Conservation (phyloP, 495 filamentous ascomycete genomes). For the Trypethelium eluteriae region DNA sequence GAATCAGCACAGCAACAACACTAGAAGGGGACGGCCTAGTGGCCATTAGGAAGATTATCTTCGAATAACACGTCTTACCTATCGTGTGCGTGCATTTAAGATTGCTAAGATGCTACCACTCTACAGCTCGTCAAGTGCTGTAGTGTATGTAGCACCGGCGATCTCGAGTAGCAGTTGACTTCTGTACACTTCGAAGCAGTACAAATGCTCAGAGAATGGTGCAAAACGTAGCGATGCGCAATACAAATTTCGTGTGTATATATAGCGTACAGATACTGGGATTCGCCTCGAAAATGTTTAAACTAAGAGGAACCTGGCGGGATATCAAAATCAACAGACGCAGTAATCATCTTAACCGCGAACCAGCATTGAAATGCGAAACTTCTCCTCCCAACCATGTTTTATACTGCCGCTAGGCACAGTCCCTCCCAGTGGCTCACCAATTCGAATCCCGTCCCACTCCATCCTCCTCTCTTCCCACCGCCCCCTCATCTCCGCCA, state of each 20-base stretch:
- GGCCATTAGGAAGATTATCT: no score
- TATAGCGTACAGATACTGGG: neutral
- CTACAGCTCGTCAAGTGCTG: no score
- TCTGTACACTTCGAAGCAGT: no score
- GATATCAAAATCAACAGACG: neutral
- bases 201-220: no score
- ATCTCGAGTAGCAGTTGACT: no score
- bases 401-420: neutral
- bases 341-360: neutral
- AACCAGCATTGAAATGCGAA: neutral
- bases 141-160: no score
- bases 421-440: neutral
- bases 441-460: neutral
- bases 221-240: no score
- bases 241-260: neutral
- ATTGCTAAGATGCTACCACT: no score
- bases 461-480: conserved; percentile 13
- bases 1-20: no score
- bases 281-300: neutral
- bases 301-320: neutral
- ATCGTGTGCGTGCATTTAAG: no score
- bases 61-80: no score
- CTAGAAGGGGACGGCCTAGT: no score
- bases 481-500: conserved; percentile 3
- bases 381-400: neutral